A percentile compares a stretch with the other conserved stretches of the same genome.
Conservation (phyloP, 78 protist genomes). For the Diacronema lutheri region DNA sequence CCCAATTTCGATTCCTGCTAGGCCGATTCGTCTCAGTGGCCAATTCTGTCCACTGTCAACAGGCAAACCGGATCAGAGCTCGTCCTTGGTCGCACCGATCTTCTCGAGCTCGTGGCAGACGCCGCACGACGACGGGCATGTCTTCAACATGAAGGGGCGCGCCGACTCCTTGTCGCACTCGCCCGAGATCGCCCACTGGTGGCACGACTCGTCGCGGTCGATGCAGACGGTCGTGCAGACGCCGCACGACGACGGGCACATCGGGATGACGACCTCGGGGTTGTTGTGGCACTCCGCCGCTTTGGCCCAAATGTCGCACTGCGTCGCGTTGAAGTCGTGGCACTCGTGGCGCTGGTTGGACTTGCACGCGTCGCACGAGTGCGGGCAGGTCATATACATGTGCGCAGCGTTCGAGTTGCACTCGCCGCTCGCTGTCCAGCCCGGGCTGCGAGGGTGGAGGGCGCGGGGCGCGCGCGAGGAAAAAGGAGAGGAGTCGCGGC, state of each 20-base stretch:
- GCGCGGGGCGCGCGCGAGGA: too few relatives aligned
- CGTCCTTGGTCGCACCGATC: not conserved
- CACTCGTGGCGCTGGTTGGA: not conserved
- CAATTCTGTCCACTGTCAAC: too few relatives aligned
- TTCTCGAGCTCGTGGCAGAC: conserved; percentile 7
- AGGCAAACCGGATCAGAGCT: not conserved
- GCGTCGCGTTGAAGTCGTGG: not conserved
- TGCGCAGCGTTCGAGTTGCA: not conserved
- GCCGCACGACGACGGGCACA: conserved; percentile 16
- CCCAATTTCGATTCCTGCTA: too few relatives aligned
- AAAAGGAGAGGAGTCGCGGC: too few relatives aligned
- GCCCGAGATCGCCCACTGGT: not conserved
- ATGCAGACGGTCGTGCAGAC: conserved; percentile 1
- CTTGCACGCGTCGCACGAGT: not conserved
- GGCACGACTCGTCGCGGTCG: conserved; percentile 13
- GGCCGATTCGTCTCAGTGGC: too few relatives aligned
- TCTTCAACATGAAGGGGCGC: not conserved
- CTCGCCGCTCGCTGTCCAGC: conserved; percentile 22
- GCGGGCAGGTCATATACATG: conserved; percentile 5
- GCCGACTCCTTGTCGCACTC: not conserved
- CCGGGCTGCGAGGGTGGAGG: too few relatives aligned
- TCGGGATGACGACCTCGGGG: not conserved
- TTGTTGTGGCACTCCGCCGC: conserved; percentile 2
- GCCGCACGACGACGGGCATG: not conserved
- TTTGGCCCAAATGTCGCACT: conserved; percentile 11